Conservation (phyloP, 1,139 yeast genomes). For the Candida freyschussii region DNA sequence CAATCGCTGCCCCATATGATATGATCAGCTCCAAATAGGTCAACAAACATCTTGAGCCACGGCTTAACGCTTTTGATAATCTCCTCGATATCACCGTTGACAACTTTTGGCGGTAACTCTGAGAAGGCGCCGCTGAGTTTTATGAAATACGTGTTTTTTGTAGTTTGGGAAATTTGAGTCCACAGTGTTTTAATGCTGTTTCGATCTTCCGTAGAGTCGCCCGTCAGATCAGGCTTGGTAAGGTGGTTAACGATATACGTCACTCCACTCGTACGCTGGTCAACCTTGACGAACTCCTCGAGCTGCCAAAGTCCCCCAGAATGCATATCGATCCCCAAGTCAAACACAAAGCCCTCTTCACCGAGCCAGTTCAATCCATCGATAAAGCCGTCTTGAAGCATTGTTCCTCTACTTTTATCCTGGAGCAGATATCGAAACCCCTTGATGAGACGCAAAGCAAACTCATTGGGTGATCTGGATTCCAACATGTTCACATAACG, state of each 20-base stretch:
- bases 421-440: constrained; percentile 40
- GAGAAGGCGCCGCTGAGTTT: constrained; percentile 41
- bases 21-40: constrained; percentile 30
- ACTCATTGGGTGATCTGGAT: constrained; percentile 4
- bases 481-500: constrained; percentile 13
- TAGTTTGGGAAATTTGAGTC: constrained; percentile 20
- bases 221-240: constrained; percentile 34
- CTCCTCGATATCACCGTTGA: constrained; percentile 2
- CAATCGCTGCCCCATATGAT: constrained; percentile 42
- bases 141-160: constrained; percentile 30
- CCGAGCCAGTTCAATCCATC: constrained; percentile 33
- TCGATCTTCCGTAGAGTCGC: constrained; percentile 7
- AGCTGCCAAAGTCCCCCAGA: constrained; percentile 37
- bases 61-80: constrained; percentile 23
- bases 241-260: constrained; percentile 37
- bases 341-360: constrained; percentile 30
- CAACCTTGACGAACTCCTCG: constrained; percentile 29
- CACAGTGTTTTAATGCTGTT: constrained; percentile 26
- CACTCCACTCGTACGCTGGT: constrained; percentile 23
- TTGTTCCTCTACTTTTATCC: constrained; percentile 34
- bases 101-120: constrained; percentile 28
- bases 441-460: constrained; percentile 24
- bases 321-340: constrained; percentile 38
- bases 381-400: constrained; percentile 27
- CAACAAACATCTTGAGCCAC: constrained; percentile 29